Evolutionary conservation across 2,329 filamentous ascomycete species (phyloP).

Genomic region (Aureobasidium sp.): DNA sequence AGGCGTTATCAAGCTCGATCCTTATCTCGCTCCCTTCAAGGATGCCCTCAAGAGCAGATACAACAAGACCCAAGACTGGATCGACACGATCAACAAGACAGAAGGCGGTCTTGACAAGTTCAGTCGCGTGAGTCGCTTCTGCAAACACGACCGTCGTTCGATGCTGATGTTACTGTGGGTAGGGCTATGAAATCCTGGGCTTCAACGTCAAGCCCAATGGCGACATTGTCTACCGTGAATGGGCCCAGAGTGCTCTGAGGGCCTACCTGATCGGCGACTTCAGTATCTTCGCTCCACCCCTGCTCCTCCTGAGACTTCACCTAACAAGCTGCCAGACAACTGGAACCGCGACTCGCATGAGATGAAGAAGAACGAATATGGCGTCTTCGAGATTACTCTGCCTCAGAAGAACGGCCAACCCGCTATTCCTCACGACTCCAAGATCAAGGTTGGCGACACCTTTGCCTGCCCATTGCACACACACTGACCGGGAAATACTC

Average conservation of each 20-base stretch:
- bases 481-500: background rate
- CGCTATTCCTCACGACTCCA: conserved; percentile 85
- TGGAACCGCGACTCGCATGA: conserved; percentile 79
- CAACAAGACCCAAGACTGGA: conserved; percentile 75
- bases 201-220: conserved; percentile 75
- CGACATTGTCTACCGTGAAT: conserved; percentile 88
- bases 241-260: conserved; percentile 82
- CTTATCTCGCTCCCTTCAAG: conserved; percentile 80
- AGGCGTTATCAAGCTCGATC: conserved; percentile 85
- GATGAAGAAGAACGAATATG: conserved; percentile 80
- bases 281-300: conserved; percentile 52
- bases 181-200: conserved; percentile 84
- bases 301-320: background rate
- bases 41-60: conserved; percentile 71
- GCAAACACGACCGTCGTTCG: background rate
- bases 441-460: conserved; percentile 75
- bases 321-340: conserved; percentile 50
- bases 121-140: conserved; percentile 55
- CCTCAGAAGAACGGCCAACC: conserved; percentile 67
- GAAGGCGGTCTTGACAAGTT: conserved; percentile 93
- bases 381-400: conserved; percentile 77
- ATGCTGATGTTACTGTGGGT: background rate
- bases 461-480: too few species aligned
- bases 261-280: conserved; percentile 92
- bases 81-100: conserved; percentile 69